Evolutionary conservation across 2,329 filamentous ascomycete genomes (phyloP).

Genomic region (Drechslerella coelobrocha): DNA sequence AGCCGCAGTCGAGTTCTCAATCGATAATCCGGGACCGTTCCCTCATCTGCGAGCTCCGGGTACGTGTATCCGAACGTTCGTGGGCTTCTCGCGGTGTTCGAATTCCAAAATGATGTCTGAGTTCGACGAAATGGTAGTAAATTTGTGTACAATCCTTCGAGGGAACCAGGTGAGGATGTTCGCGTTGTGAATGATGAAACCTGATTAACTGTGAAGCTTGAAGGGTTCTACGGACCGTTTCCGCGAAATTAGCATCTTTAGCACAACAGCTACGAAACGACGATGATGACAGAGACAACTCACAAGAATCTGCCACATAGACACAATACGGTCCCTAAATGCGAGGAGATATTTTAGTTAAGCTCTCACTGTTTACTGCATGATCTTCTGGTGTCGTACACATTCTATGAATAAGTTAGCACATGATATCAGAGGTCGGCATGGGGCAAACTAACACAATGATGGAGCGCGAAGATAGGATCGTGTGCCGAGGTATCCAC

Average conservation of each 20-base stretch:
- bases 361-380: neutral
- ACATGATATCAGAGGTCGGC: neutral
- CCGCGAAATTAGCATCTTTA: no score
- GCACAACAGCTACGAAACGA: no score
- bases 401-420: slow-evolving; percentile 22
- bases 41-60: slow-evolving; percentile 27
- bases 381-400: slow-evolving; percentile 13
- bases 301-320: slow-evolving; percentile 45
- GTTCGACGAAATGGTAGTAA: slow-evolving; percentile 24
- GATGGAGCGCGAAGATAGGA: slow-evolving; percentile 41
- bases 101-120: slow-evolving; percentile 28
- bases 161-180: slow-evolving; percentile 14
- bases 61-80: slow-evolving; percentile 29
- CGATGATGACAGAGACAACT: no score
- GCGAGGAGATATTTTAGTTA: neutral
- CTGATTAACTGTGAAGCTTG: slow-evolving; percentile 14
- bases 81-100: slow-evolving; percentile 13
- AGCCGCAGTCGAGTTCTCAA: slow-evolving; percentile 14
- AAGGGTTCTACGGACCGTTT: slow-evolving; percentile 19
- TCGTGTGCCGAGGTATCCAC: slow-evolving; percentile 26
- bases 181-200: slow-evolving; percentile 22
- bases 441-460: slow-evolving; percentile 22
- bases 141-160: slow-evolving; percentile 9
- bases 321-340: slow-evolving; percentile 31
- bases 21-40: slow-evolving; percentile 9